Conservation (phyloP, 2,329 filamentous ascomycete species). For the Paracoccidioides lutzii region DNA sequence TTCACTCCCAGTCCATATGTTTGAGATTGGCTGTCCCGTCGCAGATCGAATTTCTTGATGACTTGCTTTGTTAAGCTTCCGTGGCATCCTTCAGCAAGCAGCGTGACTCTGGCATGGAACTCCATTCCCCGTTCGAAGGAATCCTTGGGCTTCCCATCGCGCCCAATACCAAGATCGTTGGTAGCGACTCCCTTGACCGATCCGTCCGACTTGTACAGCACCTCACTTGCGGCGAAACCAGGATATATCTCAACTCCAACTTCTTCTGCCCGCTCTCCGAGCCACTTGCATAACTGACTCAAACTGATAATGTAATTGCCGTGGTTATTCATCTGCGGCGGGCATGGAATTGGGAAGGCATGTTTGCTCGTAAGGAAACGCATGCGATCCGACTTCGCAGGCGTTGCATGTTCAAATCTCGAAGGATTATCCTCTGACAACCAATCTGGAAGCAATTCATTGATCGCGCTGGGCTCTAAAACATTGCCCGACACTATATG, state of each 20-base stretch:
- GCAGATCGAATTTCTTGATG: slow-evolving; percentile 82
- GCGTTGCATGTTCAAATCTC: slow-evolving; percentile 76
- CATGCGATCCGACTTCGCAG: slow-evolving; percentile 76
- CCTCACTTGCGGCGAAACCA: slow-evolving; percentile 86
- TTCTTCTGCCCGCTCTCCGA: slow-evolving; percentile 93
- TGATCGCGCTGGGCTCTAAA: slow-evolving; percentile 73
- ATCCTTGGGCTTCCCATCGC: slow-evolving; percentile 74
- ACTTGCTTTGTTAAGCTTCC: slow-evolving; percentile 92
- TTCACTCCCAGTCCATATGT: slow-evolving; percentile 92
- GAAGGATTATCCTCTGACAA: slow-evolving; percentile 74
- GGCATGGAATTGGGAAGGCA: slow-evolving; percentile 68
- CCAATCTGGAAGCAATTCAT: slow-evolving; percentile 91
- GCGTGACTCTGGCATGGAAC: slow-evolving; percentile 81
- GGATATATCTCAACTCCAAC: slow-evolving; percentile 91
- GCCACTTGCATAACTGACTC: slow-evolving; percentile 91
- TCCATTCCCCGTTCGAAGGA: slow-evolving; percentile 96
- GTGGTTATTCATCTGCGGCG: slow-evolving; percentile 95
- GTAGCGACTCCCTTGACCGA: slow-evolving; percentile 90
- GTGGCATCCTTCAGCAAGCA: slow-evolving; percentile 92
- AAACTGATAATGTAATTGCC: slow-evolving; percentile 96
- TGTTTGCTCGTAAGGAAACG: slow-evolving; percentile 76
- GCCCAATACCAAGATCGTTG: slow-evolving; percentile 77
- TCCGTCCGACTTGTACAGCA: slow-evolving; percentile 75
- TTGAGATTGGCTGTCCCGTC: slow-evolving; percentile 79
- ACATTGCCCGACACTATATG: slow-evolving; percentile 96